A percentile compares a stretch with the other conserved stretches of the same genome.
Conservation (phyloP, 176 grass and related monocot species). For the Bolboschoenus planiculmis region DNA sequence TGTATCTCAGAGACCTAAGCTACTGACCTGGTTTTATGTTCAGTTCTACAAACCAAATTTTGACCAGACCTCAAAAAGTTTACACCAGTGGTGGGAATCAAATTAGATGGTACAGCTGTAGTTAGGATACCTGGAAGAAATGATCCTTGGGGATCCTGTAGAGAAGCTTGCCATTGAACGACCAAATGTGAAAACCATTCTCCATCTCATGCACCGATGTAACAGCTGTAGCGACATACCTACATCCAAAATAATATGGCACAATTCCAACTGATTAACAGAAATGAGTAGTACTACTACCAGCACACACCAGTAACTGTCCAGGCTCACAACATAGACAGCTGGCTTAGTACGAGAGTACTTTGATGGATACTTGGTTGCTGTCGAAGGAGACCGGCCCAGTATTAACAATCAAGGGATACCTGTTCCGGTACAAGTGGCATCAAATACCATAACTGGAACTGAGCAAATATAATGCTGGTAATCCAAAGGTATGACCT, state of each 20-base stretch:
- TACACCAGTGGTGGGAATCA: background rate
- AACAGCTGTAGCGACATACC: slow-evolving; percentile 68
- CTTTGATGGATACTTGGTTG: background rate
- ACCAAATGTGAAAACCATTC: slow-evolving; percentile 87
- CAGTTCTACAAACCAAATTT: background rate
- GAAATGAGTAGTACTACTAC: background rate
- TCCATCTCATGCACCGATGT: slow-evolving; percentile 96
- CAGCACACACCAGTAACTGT: background rate
- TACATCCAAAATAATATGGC: slow-evolving; percentile 25
- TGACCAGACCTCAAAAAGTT: no score
- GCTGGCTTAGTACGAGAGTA: background rate
- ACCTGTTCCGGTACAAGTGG: background rate
- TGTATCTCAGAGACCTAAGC: background rate
- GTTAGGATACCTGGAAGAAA: slow-evolving; percentile 66
- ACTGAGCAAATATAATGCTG: background rate
- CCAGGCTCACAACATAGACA: background rate
- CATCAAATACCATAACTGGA: background rate
- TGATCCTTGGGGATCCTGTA: slow-evolving; percentile 92
- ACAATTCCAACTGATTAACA: background rate
- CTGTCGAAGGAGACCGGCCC: background rate
- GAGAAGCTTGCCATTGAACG: slow-evolving; percentile 70
- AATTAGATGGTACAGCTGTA: background rate
- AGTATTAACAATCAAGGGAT: background rate
- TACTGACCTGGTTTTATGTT: background rate
- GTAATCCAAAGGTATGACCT: background rate